phyloP scores from a whole-genome alignment of 1,139 yeast genomes.

The Pichia sp. region DNA sequence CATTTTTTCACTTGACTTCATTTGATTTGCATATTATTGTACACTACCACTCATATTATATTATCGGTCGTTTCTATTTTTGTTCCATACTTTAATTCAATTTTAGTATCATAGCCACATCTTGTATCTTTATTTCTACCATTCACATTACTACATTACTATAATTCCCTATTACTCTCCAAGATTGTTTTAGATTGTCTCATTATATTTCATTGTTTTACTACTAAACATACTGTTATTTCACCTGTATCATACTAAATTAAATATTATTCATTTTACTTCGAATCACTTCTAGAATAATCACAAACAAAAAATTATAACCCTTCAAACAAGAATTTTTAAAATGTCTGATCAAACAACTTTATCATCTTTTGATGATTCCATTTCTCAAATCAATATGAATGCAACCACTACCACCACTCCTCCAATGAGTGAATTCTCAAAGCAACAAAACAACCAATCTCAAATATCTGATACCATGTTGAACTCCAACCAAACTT shows the following conservation, averaged over 20 bases:
- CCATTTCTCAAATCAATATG: conserved; percentile 20
- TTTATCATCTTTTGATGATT: conserved; percentile 31
- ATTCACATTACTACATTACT: background rate
- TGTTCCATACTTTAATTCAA: background rate
- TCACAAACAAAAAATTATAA: background rate
- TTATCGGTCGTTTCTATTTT: background rate
- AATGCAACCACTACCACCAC: conserved; percentile 31
- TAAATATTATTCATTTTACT: background rate
- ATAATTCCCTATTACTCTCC: background rate
- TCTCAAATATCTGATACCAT: conserved; percentile 2
- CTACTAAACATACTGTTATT: background rate
- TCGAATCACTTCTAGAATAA: background rate
- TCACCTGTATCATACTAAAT: conserved; percentile 5
- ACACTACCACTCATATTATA: background rate
- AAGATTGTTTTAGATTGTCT: background rate
- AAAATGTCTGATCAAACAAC: conserved; percentile 34
- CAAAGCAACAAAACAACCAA: conserved; percentile 5
- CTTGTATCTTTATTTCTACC: conserved; percentile 8
- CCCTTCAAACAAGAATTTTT: background rate
- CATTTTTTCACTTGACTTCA: background rate
- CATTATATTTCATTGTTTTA: background rate
- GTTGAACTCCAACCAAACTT: conserved; percentile 1
- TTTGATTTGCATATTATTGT: conserved; percentile 1
- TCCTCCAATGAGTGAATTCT: conserved; percentile 30
- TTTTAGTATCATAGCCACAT: conserved; percentile 5